Conservation (phyloP, 2,329 filamentous ascomycete species). For the Sporothrix curviconia region DNA sequence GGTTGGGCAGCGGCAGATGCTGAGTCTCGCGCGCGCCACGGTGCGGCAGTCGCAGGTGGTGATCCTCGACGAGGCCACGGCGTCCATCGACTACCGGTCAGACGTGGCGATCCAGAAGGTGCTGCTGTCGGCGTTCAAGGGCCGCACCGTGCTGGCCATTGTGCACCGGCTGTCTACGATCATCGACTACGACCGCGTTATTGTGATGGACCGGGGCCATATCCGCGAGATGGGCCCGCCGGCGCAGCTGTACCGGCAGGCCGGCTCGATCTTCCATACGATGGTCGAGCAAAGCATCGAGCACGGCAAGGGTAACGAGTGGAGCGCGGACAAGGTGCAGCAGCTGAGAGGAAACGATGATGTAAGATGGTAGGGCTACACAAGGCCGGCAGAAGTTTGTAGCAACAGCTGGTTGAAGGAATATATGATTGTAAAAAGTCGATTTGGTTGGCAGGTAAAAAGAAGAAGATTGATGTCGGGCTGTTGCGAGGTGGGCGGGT, state of each 20-base stretch:
- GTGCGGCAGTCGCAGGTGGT: conserved; percentile 50
- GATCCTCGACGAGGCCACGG: conserved; percentile 53
- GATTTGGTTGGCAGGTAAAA: no score
- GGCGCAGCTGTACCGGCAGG: conserved; percentile 32
- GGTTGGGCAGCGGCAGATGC: conserved; percentile 52
- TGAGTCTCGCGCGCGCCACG: conserved; percentile 51
- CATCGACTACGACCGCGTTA: conserved; percentile 52
- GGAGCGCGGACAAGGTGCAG: no score
- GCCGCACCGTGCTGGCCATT: conserved; percentile 51
- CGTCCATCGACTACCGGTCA: conserved; percentile 53
- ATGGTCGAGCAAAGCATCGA: conserved; percentile 45
- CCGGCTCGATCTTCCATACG: conserved; percentile 42
- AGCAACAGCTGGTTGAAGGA: no score
- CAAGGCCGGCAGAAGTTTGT: no score
- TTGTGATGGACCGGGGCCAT: conserved; percentile 49
- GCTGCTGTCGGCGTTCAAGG: conserved; percentile 42
- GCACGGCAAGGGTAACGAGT: conserved; percentile 7
- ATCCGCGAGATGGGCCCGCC: conserved; percentile 39
- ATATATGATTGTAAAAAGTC: no score
- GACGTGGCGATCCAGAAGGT: conserved; percentile 50
- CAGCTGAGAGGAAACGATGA: no score
- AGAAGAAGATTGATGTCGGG: no score
- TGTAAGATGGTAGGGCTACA: no score
- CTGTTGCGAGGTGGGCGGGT: no score
- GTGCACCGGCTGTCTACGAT: conserved; percentile 53